Percentiles rank a stretch among this genome's conserved stretches.
Conservation (phyloP, 495 filamentous ascomycete genomes). For the Podospora pseudopauciseta region DNA sequence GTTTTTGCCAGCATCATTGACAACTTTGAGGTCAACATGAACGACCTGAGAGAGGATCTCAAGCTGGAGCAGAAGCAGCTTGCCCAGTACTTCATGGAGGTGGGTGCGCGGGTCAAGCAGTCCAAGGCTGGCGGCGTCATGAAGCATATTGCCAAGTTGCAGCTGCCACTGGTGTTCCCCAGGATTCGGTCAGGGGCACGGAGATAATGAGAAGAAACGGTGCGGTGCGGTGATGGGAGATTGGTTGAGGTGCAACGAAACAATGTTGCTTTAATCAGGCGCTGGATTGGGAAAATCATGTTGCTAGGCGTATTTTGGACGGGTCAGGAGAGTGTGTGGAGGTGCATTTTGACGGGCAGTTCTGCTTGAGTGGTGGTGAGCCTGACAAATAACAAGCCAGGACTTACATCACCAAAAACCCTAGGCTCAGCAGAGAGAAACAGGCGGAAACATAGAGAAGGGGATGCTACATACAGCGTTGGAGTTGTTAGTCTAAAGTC, state of each 20-base stretch:
- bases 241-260: background rate
- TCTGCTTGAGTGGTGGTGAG: background rate
- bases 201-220: background rate
- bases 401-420: background rate
- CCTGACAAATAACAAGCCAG: background rate
- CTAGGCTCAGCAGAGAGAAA: background rate
- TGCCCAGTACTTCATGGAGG: constrained; percentile 69
- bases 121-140: constrained; percentile 48
- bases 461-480: background rate
- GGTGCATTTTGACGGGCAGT: background rate
- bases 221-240: background rate
- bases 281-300: constrained; percentile 1
- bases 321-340: background rate
- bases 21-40: constrained; percentile 71
- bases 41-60: constrained; percentile 74
- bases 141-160: constrained; percentile 64
- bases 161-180: constrained; percentile 79
- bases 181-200: constrained; percentile 39
- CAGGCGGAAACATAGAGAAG: background rate
- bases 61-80: constrained; percentile 65
- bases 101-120: constrained; percentile 64
- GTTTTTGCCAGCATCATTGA: constrained; percentile 67
- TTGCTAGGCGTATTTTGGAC: background rate
- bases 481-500: background rate
- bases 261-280: background rate